A percentile compares a stretch with the other conserved stretches of the same genome.
Evolutionary conservation across 2,329 filamentous ascomycete species (phyloP).

Genomic region (Diaporthe sp.): DNA sequence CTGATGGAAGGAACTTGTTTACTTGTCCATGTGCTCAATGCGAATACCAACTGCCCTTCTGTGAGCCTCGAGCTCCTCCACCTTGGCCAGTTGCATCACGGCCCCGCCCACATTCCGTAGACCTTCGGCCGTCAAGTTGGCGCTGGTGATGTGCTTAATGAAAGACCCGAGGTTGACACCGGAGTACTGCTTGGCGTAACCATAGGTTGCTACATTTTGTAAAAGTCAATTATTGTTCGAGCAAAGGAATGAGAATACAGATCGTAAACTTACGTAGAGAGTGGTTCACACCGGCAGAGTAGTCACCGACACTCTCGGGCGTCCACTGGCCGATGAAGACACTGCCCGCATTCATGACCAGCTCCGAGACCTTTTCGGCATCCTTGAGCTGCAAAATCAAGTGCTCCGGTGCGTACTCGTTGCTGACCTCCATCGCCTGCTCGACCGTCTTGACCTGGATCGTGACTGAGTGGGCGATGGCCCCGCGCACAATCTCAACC

Average conservation of each 20-base stretch:
- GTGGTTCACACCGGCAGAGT: slow-evolving; percentile 98
- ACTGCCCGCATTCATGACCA: slow-evolving; percentile 93
- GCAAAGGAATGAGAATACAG: neutral
- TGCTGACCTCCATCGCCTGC: slow-evolving; percentile 86
- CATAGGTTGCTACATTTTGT: slow-evolving; percentile 81
- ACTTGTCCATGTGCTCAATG: slow-evolving; percentile 64
- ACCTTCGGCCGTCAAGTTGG: slow-evolving; percentile 87
- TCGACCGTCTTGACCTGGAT: slow-evolving; percentile 79
- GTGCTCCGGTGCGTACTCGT: slow-evolving; percentile 96
- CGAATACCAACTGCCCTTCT: slow-evolving; percentile 89
- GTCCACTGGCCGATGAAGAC: slow-evolving; percentile 98
- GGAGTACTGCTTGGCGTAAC: slow-evolving; percentile 98
- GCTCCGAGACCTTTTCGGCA: slow-evolving; percentile 78
- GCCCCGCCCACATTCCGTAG: slow-evolving; percentile 86
- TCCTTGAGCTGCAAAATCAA: slow-evolving; percentile 90
- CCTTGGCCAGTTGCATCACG: slow-evolving; percentile 94
- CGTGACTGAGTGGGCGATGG: slow-evolving; percentile 92
- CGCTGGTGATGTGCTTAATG: slow-evolving; percentile 97
- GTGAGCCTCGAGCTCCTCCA: slow-evolving; percentile 96
- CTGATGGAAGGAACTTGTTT: neutral
- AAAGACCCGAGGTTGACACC: slow-evolving; percentile 97
- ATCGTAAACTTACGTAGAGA: slow-evolving; percentile 83
- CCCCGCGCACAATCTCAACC: slow-evolving; percentile 91
- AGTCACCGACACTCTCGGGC: slow-evolving; percentile 96
- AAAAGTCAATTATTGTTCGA: slow-evolving; percentile 31